Evolutionary conservation across 2,329 filamentous ascomycete genomes (phyloP), one percentile per base, ranked within the genome.

Genomic region (Alternaria ventricosa): DNA sequence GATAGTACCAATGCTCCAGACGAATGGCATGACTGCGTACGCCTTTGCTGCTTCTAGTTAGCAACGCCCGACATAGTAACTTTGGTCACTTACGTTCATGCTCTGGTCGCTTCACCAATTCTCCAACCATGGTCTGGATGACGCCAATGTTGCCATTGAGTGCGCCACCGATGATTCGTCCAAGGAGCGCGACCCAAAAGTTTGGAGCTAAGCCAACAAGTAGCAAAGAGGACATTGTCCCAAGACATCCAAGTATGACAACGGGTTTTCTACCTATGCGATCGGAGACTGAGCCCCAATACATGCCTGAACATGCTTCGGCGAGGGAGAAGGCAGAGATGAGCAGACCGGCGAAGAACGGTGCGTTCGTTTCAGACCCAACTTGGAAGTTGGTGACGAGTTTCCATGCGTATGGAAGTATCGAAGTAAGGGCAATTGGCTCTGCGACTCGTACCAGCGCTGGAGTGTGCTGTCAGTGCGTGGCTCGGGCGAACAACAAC

Each of bases 371-470:
- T 55, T 78, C 71, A 55, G 76, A 71, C 47, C 74, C 74, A 63
- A 80, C 71, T 51, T 80, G 60, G 64, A 74, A 82, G 59, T 79
- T 72, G 22, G 76, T 71, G 55, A 79, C 78, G 13, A 81, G 74
- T 59, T 79, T 80, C 76, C 79, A 81, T 20, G 80, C 79, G 63
- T 97, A 97, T 13, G 94, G 94, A 70, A 96, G 96, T 82, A 97
- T 96, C 76, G 93, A 96, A 3, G 94, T 97, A 71, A 97, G 87
- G 53, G 94, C 94, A 74, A 97, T 95, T 20, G 94, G 94, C 81
- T 97, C 94, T 54, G 94, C 93, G 66, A 97, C 88, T 73, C 94
- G 92, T 74, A 97, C 94, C 82, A 97, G 93, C 75, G 94, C 94
- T 96, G 74, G 15, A 43, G 33, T 22, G 45, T 28, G 18, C 4